phyloP scores from a whole-genome alignment of 73 alveolate genomes.

The Paramecium bursaria region DNA sequence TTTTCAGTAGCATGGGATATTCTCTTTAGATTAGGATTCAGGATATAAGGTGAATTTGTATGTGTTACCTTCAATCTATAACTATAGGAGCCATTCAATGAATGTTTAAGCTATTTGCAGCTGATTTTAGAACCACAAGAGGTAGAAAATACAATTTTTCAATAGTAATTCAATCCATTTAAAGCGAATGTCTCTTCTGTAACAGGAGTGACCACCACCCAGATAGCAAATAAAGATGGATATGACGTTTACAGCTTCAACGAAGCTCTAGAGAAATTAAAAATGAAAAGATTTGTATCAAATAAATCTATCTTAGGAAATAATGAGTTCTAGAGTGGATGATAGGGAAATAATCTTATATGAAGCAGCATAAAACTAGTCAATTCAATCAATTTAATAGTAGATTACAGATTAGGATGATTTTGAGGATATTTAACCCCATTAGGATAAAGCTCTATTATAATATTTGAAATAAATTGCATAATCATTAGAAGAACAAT shows the following conservation, averaged over 20 bases:
- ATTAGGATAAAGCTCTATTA: background rate
- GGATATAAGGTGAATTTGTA: background rate
- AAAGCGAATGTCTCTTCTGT: background rate
- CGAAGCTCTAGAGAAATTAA: background rate
- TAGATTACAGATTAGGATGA: background rate
- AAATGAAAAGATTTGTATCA: constrained; percentile 8
- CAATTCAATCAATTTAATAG: background rate
- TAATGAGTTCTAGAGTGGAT: background rate
- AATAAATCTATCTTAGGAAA: background rate
- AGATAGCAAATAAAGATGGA: constrained; percentile 6
- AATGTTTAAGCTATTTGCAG: background rate
- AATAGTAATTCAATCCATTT: constrained; percentile 48
- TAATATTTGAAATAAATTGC: constrained; percentile 29
- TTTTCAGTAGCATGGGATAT: background rate
- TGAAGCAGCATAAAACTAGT: background rate
- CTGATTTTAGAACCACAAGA: background rate
- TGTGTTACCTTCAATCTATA: background rate
- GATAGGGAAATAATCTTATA: constrained; percentile 30
- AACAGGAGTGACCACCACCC: background rate
- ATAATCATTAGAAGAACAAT: constrained; percentile 32
- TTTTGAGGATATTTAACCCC: constrained; percentile 25
- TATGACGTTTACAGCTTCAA: constrained; percentile 18
- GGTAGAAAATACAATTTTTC: too few relatives aligned
- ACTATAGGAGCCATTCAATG: background rate
- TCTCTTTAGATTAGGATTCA: constrained; percentile 14